Evolutionary conservation across 768 basidiomycete genomes (phyloP), one percentile per base, ranked within the genome.

Genomic region (Phylloporus sp.): DNA sequence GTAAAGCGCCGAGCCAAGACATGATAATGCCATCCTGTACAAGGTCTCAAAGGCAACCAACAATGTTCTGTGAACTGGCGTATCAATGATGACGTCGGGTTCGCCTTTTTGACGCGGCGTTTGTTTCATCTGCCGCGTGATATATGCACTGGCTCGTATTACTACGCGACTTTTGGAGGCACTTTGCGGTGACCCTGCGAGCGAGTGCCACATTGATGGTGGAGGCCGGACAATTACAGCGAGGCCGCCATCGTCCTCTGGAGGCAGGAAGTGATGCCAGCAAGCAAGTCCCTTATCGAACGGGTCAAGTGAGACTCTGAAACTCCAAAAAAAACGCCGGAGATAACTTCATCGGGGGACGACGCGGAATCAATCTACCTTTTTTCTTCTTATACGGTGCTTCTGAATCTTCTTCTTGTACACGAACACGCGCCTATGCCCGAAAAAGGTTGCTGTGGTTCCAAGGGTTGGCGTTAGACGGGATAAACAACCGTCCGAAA

Each of bases 11-110:
- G 6, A n/a, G 11, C n/a, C 18, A 40, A 4, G 9, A 48, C 6
- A n/a, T n/a, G n/a, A n/a, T n/a, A n/a, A n/a, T 5, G 43, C 56
- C 59, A 60, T 60, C 50, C 59, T 60, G 59, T 62, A n/a, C n/a
- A n/a, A 24, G 32, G 35, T 37, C 15, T 29, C 42, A n/a, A 14
- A 37, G 17, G 10, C 38, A 4, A 23, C 33, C 31, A 41, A 55
- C 44, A 36, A 39, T 9, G 35, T 33, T 21, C n/a, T n/a, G n/a
- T n/a, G n/a, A n/a, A n/a, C n/a, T n/a, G n/a, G n/a, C n/a, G n/a
- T n/a, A n/a, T n/a, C n/a, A n/a, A n/a, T n/a, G n/a, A n/a, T 18
- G 33, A 26, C 24, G 17, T 32, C 44, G 11, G 27, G 38, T 21
- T n/a, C n/a, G n/a, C 34, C 23, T 9, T 18, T 22, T 22, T 44